Evolutionary conservation across 345 rosid genomes (phyloP).

Genomic region (Eucalyptus erythrocorys): DNA sequence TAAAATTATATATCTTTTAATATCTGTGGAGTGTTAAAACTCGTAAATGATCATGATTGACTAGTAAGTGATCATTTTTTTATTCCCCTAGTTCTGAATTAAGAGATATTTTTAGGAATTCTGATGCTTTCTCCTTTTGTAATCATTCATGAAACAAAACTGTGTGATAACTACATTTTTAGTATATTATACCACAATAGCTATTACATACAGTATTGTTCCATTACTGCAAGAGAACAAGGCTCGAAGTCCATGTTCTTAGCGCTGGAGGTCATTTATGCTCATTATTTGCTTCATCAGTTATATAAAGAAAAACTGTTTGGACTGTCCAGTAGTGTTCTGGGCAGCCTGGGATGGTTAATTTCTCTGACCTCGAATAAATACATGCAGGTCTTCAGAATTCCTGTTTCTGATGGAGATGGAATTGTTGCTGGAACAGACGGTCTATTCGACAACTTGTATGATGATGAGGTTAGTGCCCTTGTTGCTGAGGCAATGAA

Average conservation of each 20-base stretch:
- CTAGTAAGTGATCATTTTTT: background rate
- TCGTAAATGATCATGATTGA: background rate
- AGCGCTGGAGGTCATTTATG: background rate
- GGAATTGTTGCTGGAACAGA: slow-evolving; percentile 88
- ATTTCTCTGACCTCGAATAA: background rate
- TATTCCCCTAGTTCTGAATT: background rate
- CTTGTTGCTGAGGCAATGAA: slow-evolving; percentile 66
- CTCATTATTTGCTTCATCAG: background rate
- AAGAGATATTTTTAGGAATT: background rate
- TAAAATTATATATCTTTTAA: background rate
- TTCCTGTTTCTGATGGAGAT: slow-evolving; percentile 70
- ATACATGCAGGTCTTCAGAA: slow-evolving; percentile 49
- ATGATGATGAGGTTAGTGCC: slow-evolving; percentile 68
- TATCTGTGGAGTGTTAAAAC: background rate
- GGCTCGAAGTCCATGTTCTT: background rate
- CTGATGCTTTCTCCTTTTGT: background rate
- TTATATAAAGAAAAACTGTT: background rate
- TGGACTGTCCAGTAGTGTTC: background rate
- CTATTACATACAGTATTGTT: background rate
- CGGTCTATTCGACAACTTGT: slow-evolving; percentile 89
- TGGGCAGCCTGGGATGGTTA: background rate
- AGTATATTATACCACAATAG: background rate
- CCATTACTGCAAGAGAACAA: background rate
- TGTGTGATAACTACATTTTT: background rate
- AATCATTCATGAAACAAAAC: background rate